Percentiles rank a stretch among this genome's conserved stretches.
These are phyloP conservation scores for Syzygium jambos DNA, from an alignment of 345 rosid genomes.

Conservation along the genomic window DNA sequence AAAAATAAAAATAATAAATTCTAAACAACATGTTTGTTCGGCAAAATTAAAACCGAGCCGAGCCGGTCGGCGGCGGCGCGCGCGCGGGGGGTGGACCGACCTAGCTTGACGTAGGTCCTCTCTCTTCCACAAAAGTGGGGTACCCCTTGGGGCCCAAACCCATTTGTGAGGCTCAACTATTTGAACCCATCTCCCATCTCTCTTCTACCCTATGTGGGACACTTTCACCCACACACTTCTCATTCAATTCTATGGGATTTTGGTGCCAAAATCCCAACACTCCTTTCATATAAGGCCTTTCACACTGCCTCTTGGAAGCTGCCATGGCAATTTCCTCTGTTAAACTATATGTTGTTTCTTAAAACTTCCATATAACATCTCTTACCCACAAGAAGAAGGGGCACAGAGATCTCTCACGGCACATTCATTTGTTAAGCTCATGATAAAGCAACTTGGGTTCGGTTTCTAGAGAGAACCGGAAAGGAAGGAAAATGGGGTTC, in stretches of 20 bases:
- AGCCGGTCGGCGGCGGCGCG: too few species aligned
- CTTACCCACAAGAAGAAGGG: neutral
- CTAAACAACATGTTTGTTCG: too few species aligned
- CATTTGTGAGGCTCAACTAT: too few species aligned
- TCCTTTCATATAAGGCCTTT: neutral
- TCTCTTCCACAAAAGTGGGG: too few species aligned
- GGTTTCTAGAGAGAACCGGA: neutral
- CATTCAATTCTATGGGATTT: fast-evolving
- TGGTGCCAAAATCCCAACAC: neutral
- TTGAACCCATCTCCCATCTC: too few species aligned
- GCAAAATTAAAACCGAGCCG: too few species aligned
- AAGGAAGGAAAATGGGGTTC: neutral
- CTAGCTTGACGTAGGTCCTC: too few species aligned
- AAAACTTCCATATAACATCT: neutral
- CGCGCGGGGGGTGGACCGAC: too few species aligned
- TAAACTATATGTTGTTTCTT: neutral
- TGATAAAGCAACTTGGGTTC: neutral
- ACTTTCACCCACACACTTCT: too few species aligned
- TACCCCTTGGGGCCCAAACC: too few species aligned
- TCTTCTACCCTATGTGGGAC: too few species aligned
- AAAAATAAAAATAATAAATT: too few species aligned
- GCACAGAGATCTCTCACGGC: neutral
- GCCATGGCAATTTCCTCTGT: neutral
- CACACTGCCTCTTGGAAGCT: neutral
- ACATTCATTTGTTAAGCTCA: neutral